phyloP scores from a whole-genome alignment of 1,284 basidiomycete genomes.

The Tetrapyrgos nigripes region DNA sequence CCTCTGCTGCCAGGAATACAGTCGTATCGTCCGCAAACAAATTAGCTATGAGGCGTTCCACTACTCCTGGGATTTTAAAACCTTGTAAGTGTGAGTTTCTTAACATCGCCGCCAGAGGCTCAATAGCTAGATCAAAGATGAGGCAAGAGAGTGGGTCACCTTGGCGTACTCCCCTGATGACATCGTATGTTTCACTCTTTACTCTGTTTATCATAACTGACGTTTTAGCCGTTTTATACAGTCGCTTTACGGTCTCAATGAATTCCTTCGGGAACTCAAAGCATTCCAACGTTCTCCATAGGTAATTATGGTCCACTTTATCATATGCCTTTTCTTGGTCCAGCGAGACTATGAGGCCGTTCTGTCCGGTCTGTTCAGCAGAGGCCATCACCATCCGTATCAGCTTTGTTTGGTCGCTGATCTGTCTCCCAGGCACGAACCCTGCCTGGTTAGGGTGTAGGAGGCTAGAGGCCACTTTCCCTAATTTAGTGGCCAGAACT shows the following conservation, averaged over 20 bases:
- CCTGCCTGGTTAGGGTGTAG: constrained; percentile 27
- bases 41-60: no score
- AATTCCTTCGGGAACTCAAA: no score
- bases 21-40: constrained; percentile 41
- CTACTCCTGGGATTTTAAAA: no score
- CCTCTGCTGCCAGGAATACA: constrained; percentile 24
- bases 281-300: no score
- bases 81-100: no score
- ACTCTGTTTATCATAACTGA: constrained; percentile 27
- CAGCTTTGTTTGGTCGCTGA: constrained; percentile 20
- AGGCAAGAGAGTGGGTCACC: constrained; percentile 35
- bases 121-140: constrained; percentile 33
- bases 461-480: constrained; percentile 5
- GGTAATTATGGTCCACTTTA: no score
- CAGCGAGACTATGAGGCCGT: no score
- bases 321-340: no score
- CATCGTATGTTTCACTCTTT: no score
- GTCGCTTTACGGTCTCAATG: constrained; percentile 13
- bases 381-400: constrained; percentile 17
- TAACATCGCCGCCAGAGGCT: no score
- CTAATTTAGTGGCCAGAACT: no score
- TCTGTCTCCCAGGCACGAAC: constrained; percentile 24
- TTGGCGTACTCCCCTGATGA: constrained; percentile 29
- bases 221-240: constrained; percentile 26
- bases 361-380: constrained; percentile 20